Evolutionary conservation across 345 rosid genomes (phyloP).

Genomic region (Gossypium herbaceum): DNA sequence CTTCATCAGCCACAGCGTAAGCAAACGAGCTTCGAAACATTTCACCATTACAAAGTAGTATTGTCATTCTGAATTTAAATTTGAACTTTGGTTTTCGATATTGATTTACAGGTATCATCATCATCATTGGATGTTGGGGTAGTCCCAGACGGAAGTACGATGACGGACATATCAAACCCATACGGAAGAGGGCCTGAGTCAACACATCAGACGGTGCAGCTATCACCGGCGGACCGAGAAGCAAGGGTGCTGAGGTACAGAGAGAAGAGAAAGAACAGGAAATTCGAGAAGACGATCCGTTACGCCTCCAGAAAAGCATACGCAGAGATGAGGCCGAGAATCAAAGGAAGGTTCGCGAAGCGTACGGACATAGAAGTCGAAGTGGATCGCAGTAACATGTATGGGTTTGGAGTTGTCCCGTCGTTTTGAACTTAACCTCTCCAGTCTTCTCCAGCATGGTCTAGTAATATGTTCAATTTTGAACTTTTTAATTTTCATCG

Average conservation of each 20-base stretch:
- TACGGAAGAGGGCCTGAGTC: slow-evolving; percentile 45
- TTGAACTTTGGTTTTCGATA: background rate
- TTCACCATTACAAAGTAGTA: background rate
- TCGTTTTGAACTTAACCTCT: slow-evolving; percentile 35
- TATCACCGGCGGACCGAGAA: slow-evolving; percentile 78
- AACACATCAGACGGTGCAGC: slow-evolving; percentile 44
- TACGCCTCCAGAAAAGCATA: slow-evolving; percentile 92
- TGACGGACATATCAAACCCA: slow-evolving; percentile 59
- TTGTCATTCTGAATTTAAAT: background rate
- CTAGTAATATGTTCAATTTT: background rate
- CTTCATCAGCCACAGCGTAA: slow-evolving; percentile 66
- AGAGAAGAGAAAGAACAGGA: slow-evolving; percentile 94
- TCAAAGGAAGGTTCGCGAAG: slow-evolving; percentile 90
- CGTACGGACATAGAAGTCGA: slow-evolving; percentile 41
- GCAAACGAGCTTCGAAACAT: slow-evolving; percentile 12
- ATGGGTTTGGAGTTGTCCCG: slow-evolving; percentile 77
- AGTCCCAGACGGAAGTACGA: slow-evolving; percentile 76
- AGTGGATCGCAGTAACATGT: slow-evolving; percentile 37
- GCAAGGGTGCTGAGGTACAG: slow-evolving; percentile 95
- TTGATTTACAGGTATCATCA: slow-evolving; percentile 59
- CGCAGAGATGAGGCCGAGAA: slow-evolving; percentile 86
- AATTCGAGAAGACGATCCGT: slow-evolving; percentile 94
- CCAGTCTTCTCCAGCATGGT: background rate
- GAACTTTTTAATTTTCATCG: background rate
- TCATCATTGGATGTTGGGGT: slow-evolving; percentile 88